Percentiles rank a stretch among this genome's conserved stretches.
Evolutionary conservation across 2,329 filamentous ascomycete species (phyloP).

Genomic region (Atkinsonella hypoxylon): DNA sequence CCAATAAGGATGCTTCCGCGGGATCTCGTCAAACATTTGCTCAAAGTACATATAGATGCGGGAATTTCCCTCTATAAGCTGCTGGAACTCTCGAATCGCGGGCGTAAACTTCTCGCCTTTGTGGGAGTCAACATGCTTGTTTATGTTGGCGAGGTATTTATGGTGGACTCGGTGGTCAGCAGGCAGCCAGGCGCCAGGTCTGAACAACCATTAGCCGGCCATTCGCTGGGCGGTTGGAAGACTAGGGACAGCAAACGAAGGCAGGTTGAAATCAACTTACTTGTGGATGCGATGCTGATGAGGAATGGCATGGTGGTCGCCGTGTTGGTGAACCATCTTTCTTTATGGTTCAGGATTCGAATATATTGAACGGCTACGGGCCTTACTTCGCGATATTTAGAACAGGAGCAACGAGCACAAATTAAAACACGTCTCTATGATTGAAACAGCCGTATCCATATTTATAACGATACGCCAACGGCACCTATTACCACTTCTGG

Average conservation of each 20-base stretch:
- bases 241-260: too few species aligned
- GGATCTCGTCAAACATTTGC: conserved; percentile 58
- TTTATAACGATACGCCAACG: too few species aligned
- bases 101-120: conserved; percentile 39
- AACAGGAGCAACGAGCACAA: too few species aligned
- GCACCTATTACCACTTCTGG: not conserved
- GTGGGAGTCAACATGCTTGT: conserved; percentile 41
- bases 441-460: too few species aligned
- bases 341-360: not conserved
- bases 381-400: too few species aligned
- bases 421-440: too few species aligned
- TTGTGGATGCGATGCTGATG: conserved; percentile 31
- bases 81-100: conserved; percentile 51
- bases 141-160: conserved; percentile 47
- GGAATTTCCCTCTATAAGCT: conserved; percentile 51
- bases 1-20: conserved; percentile 45
- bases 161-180: conserved; percentile 49
- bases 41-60: conserved; percentile 55
- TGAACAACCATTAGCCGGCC: conserved; percentile 12
- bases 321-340: conserved; percentile 38
- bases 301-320: conserved; percentile 40
- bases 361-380: not conserved
- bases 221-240: too few species aligned
- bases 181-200: conserved; percentile 50
- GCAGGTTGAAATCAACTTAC: conserved; percentile 20